These are phyloP conservation scores for Populus tremula DNA, from an alignment of 345 rosid genomes.

Conservation along the genomic window DNA sequence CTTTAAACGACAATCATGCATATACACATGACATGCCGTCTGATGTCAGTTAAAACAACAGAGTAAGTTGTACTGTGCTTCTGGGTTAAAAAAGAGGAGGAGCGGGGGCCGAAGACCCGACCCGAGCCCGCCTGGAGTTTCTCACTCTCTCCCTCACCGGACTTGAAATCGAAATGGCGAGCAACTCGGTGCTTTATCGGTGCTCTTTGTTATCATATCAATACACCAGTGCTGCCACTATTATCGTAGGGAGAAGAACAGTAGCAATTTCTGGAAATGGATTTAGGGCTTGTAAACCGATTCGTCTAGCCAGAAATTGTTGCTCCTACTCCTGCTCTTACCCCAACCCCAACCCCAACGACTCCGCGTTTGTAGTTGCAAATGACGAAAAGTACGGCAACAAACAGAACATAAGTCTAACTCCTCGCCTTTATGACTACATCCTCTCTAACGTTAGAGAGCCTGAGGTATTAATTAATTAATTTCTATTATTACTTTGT, in stretches of 20 bases:
- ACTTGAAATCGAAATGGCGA: conserved; percentile 14
- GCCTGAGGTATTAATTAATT: conserved; percentile 45
- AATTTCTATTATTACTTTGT: background rate
- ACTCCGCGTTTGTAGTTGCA: conserved; percentile 41
- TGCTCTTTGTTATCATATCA: background rate
- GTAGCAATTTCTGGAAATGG: background rate
- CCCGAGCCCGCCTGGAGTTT: background rate
- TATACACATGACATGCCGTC: too few species aligned
- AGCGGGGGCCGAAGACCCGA: background rate
- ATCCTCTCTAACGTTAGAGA: conserved; percentile 81
- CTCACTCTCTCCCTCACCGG: too few species aligned
- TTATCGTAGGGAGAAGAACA: background rate
- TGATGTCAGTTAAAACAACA: too few species aligned
- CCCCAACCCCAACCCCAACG: conserved; percentile 12
- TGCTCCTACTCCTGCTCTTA: conserved; percentile 24
- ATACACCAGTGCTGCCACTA: background rate
- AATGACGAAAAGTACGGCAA: conserved; percentile 67
- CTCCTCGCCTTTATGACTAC: conserved; percentile 74
- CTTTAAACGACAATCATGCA: too few species aligned
- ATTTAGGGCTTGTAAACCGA: background rate
- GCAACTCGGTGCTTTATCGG: conserved; percentile 8
- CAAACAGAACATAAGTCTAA: conserved; percentile 72
- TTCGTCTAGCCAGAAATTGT: background rate
- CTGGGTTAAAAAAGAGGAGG: too few species aligned
- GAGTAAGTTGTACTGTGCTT: too few species aligned